phyloP scores from a whole-genome alignment of 768 basidiomycete species.

The Suillus tomentosus region DNA sequence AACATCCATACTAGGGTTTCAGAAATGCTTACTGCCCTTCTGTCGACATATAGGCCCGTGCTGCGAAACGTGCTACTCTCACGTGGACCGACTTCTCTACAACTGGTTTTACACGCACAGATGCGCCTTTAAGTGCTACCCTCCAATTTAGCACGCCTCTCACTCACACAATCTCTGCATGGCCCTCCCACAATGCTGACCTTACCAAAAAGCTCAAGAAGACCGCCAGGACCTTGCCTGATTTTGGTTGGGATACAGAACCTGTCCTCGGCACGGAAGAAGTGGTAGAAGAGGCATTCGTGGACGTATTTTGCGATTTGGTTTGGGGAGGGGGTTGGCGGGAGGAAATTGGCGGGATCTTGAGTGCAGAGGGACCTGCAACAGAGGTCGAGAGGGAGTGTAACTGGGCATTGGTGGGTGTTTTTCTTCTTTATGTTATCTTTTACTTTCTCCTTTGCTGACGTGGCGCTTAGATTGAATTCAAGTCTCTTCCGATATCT shows the following conservation, averaged over 20 bases:
- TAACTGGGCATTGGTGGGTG: conserved; percentile 87
- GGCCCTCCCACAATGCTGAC: conserved; percentile 76
- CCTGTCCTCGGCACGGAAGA: conserved; percentile 78
- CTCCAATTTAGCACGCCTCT: conserved; percentile 74
- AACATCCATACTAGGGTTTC: conserved; percentile 3
- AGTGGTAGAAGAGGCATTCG: conserved; percentile 86
- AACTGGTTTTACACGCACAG: conserved; percentile 78
- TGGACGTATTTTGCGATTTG: conserved; percentile 84
- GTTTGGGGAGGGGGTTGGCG: conserved; percentile 86
- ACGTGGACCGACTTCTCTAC: conserved; percentile 90
- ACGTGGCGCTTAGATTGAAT: conserved; percentile 65
- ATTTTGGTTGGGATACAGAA: conserved; percentile 93
- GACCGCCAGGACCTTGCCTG: conserved; percentile 66
- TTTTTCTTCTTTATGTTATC: background rate
- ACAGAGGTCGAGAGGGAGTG: conserved; percentile 72
- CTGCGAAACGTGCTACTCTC: conserved; percentile 79
- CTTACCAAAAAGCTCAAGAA: conserved; percentile 82
- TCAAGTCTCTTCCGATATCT: conserved; percentile 67
- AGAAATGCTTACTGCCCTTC: conserved; percentile 13
- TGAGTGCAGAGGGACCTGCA: conserved; percentile 55
- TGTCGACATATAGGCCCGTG: conserved; percentile 47
- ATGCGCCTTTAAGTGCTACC: conserved; percentile 75
- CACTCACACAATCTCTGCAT: conserved; percentile 59
- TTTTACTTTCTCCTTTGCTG: conserved; percentile 7
- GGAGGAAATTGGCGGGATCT: conserved; percentile 84